Evolutionary conservation across 768 basidiomycete genomes (phyloP), one percentile per base, ranked within the genome.

Genomic region (Tylopilus vinaceipallidus): DNA sequence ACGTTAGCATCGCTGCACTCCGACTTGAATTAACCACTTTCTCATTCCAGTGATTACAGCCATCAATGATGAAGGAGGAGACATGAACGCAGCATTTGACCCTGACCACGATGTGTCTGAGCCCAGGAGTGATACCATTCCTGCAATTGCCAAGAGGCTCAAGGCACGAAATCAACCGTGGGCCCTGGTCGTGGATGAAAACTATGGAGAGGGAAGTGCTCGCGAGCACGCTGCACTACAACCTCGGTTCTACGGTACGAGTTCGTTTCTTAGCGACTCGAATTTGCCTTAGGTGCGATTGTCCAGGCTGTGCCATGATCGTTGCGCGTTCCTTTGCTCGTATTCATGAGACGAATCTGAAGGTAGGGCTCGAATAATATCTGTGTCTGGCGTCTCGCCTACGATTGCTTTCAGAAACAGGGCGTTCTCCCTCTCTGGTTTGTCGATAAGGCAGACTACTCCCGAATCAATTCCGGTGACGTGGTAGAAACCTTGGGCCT

Each of bases 201-300:
- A 95, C 64, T 95, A 98, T 64, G 97, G 97, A 2, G 97, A 99
- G 68, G 97, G 97, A 24, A 95, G 91, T 59, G 97, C 97, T 8
- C 82, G 97, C 47, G 97, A 99, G 70, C 97, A 99, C 67, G 97
- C 97, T 30, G 94, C 97, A 19, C 76, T 99, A 29, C 95, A 98
- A 64, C 97, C 97, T 22, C 82, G 97, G 17, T 97, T 94, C 73
- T 94, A 91, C 57, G 91, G 89, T 85, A 59, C 37, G 70, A 57
- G 11, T 4, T 27, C 19, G 9, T 17, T 2, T 41, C 44, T 14
- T 33, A 26, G 32, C 23, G 13, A 30, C n/a, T 17, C 30, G 33
- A 24, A 16, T 37, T 35, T 29, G 46, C 13, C 29, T 53, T 17
- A 41, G 6, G 20, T 10, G 39, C 24, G 23, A 22, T 36, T 45